Conservation (phyloP, 805 yeast species). For the Candida ficus region DNA sequence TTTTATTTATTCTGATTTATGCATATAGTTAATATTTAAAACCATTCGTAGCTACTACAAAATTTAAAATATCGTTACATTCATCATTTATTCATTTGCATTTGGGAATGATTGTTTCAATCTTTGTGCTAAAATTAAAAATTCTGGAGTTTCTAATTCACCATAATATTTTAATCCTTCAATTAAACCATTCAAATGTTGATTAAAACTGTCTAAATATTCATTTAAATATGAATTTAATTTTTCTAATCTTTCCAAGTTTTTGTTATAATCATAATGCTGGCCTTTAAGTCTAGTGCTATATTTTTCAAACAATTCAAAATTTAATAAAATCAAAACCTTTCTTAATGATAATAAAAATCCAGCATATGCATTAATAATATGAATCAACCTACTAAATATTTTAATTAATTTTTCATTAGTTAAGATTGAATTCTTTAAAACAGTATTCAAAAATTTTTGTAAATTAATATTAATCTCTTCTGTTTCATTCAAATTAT, state of each 20-base stretch:
- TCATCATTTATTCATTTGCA: conserved; percentile 6
- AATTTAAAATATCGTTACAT: too few relatives aligned
- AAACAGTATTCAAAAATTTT: conserved; percentile 53
- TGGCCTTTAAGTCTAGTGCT: conserved; percentile 34
- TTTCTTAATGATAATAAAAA: conserved; percentile 50
- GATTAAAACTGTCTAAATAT: conserved; percentile 40
- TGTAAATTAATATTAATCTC: conserved; percentile 42
- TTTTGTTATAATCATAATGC: conserved; percentile 34
- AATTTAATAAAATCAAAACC: conserved; percentile 45
- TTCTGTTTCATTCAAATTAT: conserved; percentile 34
- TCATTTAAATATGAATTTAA: conserved; percentile 36
- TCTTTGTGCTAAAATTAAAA: conserved; percentile 38
- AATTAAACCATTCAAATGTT: conserved; percentile 40
- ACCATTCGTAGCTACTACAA: too few relatives aligned
- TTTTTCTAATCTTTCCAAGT: conserved; percentile 35
- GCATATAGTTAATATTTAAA: background rate
- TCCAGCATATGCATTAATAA: conserved; percentile 43
- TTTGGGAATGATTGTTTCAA: conserved; percentile 30
- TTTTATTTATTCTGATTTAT: background rate
- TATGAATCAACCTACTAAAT: conserved; percentile 39
- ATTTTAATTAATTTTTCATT: conserved; percentile 46
- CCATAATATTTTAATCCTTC: conserved; percentile 43
- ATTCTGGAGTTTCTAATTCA: conserved; percentile 43
- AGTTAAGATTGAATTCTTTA: conserved; percentile 65
- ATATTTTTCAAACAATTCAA: conserved; percentile 35